Evolutionary conservation across 306 rosid genomes (phyloP).

Genomic region (Astragalus glycyphyllos): DNA sequence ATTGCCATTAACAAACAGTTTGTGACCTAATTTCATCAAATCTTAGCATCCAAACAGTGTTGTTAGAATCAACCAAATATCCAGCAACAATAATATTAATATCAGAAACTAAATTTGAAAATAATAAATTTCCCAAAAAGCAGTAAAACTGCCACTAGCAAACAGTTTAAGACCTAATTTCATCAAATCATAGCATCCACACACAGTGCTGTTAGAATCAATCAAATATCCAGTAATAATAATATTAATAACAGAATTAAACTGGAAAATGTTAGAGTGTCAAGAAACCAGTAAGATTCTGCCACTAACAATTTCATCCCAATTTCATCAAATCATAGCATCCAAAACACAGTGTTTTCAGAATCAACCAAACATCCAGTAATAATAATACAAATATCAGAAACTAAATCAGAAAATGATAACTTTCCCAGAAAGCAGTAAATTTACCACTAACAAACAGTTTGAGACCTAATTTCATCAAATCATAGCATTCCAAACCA

Average conservation of each 20-base stretch:
- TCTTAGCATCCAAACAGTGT: not conserved
- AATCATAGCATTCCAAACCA: constrained; percentile 7
- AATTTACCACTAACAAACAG: not conserved
- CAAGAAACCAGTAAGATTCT: not conserved
- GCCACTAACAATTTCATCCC: not conserved
- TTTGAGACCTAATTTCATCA: not conserved
- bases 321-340: too few species aligned
- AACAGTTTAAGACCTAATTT: not conserved
- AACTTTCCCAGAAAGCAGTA: not conserved
- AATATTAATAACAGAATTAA: constrained; percentile 10
- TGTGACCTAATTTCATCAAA: not conserved
- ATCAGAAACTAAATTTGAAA: not conserved
- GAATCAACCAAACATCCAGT: constrained; percentile 22
- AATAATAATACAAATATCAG: constrained; percentile 10
- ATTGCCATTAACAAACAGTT: not conserved
- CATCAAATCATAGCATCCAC: too few species aligned
- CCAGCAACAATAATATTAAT: not conserved
- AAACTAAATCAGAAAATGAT: not conserved
- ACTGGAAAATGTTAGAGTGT: not conserved
- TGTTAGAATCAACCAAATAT: too few species aligned
- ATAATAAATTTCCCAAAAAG: not conserved
- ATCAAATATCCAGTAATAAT: constrained; percentile 21
- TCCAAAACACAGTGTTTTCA: not conserved
- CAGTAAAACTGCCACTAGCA: not conserved
- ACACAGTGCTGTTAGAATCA: not conserved